phyloP scores from a whole-genome alignment of 2,329 filamentous ascomycete genomes.

The Hypomyces rosellus region DNA sequence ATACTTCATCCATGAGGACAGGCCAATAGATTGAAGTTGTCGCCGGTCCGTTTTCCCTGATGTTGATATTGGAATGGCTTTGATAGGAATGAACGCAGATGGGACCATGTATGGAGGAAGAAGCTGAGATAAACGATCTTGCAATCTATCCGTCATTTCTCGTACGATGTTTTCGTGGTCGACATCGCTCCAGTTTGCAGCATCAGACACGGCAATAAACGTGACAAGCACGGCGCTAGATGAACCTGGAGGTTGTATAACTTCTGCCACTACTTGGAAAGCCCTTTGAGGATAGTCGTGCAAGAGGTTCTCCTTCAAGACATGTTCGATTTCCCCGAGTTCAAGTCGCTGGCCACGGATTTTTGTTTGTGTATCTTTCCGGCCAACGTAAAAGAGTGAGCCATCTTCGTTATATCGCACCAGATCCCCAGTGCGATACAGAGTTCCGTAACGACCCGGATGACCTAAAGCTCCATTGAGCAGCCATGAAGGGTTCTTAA shows the following conservation, averaged over 20 bases:
- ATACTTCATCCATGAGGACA: background rate
- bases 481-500: too few relatives aligned
- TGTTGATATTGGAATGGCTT: slow-evolving; percentile 26
- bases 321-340: slow-evolving; percentile 26
- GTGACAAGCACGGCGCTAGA: background rate
- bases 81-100: slow-evolving; percentile 33
- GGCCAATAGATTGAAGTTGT: background rate
- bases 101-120: slow-evolving; percentile 36
- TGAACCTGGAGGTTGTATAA: slow-evolving; percentile 5
- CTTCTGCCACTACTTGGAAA: slow-evolving; percentile 8
- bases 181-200: too few relatives aligned
- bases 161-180: background rate
- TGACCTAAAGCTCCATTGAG: too few relatives aligned
- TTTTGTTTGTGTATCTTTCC: slow-evolving; percentile 54
- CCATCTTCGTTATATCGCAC: slow-evolving; percentile 35
- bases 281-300: background rate
- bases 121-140: background rate
- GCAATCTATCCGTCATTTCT: background rate
- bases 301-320: slow-evolving; percentile 1
- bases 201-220: background rate
- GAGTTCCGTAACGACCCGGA: background rate
- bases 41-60: slow-evolving; percentile 10
- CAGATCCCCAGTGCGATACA: slow-evolving; percentile 45
- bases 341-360: slow-evolving; percentile 52
- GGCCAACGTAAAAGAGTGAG: slow-evolving; percentile 37